Evolutionary conservation across 2,329 filamentous ascomycete species (phyloP).

Genomic region (Talaromyces sp.): DNA sequence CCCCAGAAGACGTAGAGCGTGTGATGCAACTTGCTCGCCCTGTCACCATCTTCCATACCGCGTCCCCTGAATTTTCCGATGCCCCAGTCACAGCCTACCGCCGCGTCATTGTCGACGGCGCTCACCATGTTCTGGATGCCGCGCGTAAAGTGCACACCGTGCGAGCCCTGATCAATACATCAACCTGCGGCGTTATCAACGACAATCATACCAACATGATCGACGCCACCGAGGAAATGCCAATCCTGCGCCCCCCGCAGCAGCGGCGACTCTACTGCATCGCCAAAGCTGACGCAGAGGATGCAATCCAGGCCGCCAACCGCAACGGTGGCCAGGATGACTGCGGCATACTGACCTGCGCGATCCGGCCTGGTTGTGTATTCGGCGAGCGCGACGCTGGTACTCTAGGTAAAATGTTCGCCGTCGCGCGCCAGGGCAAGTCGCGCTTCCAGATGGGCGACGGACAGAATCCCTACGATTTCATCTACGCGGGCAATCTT

Average conservation of each 20-base stretch:
- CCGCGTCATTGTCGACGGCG: conserved; percentile 85
- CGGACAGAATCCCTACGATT: conserved; percentile 65
- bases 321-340: conserved; percentile 35
- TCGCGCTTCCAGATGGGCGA: conserved; percentile 69
- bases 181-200: conserved; percentile 77
- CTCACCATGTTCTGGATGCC: conserved; percentile 61
- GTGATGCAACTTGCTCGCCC: conserved; percentile 7
- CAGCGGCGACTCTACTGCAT: conserved; percentile 9
- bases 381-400: conserved; percentile 86
- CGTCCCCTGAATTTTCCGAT: conserved; percentile 60
- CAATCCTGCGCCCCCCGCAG: conserved; percentile 6
- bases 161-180: conserved; percentile 83
- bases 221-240: conserved; percentile 52
- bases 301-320: conserved; percentile 72
- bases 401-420: conserved; percentile 49
- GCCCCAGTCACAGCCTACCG: conserved; percentile 60
- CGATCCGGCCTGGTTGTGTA: conserved; percentile 81
- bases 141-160: conserved; percentile 58
- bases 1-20: neutral
- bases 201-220: conserved; percentile 74
- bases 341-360: conserved; percentile 64
- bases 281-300: conserved; percentile 69
- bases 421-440: conserved; percentile 42
- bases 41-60: conserved; percentile 63
- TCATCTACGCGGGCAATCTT: conserved; percentile 64